phyloP scores from a whole-genome alignment of 2,329 filamentous ascomycete species.

The Orbilia ellipsospora region DNA sequence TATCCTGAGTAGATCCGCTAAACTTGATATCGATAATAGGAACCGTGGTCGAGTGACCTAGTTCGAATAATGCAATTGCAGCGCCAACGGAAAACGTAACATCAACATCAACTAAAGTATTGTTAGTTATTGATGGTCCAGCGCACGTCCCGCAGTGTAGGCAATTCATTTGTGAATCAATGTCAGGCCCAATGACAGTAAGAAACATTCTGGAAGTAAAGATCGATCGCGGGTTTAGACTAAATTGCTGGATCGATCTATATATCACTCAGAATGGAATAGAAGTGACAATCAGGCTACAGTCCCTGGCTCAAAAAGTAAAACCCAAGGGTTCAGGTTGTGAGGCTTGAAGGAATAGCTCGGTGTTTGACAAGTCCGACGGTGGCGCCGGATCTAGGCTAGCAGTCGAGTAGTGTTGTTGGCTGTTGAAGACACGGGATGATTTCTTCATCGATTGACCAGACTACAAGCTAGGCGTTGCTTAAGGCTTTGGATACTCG shows the following conservation, averaged over 20 bases:
- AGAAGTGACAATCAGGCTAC: no score
- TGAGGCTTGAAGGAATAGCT: no score
- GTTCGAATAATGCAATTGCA: no score
- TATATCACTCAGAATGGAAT: no score
- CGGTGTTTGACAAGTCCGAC: background rate
- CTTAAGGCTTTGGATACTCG: background rate
- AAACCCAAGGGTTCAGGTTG: background rate
- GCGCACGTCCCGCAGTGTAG: background rate
- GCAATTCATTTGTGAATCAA: background rate
- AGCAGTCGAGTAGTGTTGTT: background rate
- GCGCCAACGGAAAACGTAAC: no score
- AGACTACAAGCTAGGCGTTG: background rate
- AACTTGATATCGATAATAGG: no score
- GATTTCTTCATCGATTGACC: background rate
- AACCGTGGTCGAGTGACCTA: no score
- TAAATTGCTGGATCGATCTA: no score
- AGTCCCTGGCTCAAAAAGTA: background rate
- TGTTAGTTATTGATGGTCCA: background rate
- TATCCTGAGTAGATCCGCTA: background rate
- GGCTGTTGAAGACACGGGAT: background rate
- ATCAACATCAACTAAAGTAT: background rate
- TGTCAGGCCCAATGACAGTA: no score
- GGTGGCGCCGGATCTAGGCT: conserved; percentile 4
- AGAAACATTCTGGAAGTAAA: background rate
- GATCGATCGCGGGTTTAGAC: no score